Conservation (phyloP, 2,329 filamentous ascomycete genomes). For the Simplicillium aogashimaense region DNA sequence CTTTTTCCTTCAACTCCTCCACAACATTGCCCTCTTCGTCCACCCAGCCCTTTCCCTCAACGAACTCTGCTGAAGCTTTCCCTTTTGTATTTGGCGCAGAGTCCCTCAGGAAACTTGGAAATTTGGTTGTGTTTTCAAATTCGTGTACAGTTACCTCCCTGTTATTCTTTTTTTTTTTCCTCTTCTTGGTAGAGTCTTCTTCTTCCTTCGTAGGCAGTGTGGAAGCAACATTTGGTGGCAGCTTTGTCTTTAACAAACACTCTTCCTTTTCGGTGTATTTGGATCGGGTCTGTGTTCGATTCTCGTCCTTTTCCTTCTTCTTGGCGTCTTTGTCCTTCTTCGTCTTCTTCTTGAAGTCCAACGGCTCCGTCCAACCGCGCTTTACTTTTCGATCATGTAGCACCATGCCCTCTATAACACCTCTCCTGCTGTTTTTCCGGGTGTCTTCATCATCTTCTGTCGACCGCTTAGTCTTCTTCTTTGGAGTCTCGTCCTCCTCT, state of each 20-base stretch:
- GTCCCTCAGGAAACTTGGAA: conserved; percentile 70
- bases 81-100: conserved; percentile 17
- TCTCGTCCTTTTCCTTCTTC: conserved; percentile 41
- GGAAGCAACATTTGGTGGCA: conserved; percentile 42
- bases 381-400: conserved; percentile 73
- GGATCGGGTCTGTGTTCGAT: conserved; percentile 53
- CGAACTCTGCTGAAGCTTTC: conserved; percentile 46
- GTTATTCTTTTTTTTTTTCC: conserved; percentile 41
- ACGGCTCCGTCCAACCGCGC: conserved; percentile 75
- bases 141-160: conserved; percentile 70
- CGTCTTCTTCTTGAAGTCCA: conserved; percentile 36
- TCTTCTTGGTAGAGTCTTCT: conserved; percentile 40
- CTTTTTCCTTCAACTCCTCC: conserved; percentile 38
- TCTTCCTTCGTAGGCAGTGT: conserved; percentile 30
- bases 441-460: conserved; percentile 12
- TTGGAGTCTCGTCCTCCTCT: conserved; percentile 18
- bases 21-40: conserved; percentile 69
- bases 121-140: conserved; percentile 75
- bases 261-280: conserved; percentile 76
- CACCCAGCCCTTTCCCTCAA: conserved; percentile 84
- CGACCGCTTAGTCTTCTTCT: conserved; percentile 19
- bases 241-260: conserved; percentile 72
- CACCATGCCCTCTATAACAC: conserved; percentile 54
- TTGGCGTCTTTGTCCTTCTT: conserved; percentile 34
- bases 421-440: conserved; percentile 39